Conservation (phyloP, 768 basidiomycete genomes). For the Clitopilus hobsonii region DNA sequence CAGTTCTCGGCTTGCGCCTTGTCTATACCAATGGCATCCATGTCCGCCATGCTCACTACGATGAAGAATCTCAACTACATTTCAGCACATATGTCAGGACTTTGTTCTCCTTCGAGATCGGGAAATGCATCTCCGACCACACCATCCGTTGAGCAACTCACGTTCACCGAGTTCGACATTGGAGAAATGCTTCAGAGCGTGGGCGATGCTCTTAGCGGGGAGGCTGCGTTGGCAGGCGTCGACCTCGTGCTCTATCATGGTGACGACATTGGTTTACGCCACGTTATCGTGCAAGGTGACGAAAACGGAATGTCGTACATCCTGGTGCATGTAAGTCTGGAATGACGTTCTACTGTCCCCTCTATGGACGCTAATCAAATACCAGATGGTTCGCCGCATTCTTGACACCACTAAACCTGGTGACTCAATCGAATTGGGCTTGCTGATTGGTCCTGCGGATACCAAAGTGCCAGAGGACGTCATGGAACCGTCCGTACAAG, state of each 20-base stretch:
- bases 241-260: slow-evolving; percentile 90
- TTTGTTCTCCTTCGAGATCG: slow-evolving; percentile 25
- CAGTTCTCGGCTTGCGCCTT: slow-evolving; percentile 88
- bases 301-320: slow-evolving; percentile 81
- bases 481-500: slow-evolving; percentile 11
- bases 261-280: slow-evolving; percentile 77
- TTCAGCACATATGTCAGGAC: slow-evolving; percentile 73
- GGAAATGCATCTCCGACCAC: neutral
- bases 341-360: slow-evolving; percentile 5
- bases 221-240: slow-evolving; percentile 78
- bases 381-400: slow-evolving; percentile 81
- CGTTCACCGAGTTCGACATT: slow-evolving; percentile 78
- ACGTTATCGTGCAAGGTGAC: slow-evolving; percentile 79
- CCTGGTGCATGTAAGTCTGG: slow-evolving; percentile 71
- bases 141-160: neutral
- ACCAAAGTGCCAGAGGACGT: slow-evolving; percentile 5
- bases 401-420: slow-evolving; percentile 61
- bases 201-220: slow-evolving; percentile 82
- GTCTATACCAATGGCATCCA: slow-evolving; percentile 80
- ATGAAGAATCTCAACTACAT: slow-evolving; percentile 95
- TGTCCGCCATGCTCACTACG: slow-evolving; percentile 84
- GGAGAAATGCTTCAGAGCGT: slow-evolving; percentile 88
- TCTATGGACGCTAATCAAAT: slow-evolving; percentile 11
- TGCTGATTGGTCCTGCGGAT: slow-evolving; percentile 40
- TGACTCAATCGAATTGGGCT: slow-evolving; percentile 84